These are phyloP conservation scores for Haematococcus sp. DNA, from an alignment of 139 green algal species.

Conservation along the genomic window DNA sequence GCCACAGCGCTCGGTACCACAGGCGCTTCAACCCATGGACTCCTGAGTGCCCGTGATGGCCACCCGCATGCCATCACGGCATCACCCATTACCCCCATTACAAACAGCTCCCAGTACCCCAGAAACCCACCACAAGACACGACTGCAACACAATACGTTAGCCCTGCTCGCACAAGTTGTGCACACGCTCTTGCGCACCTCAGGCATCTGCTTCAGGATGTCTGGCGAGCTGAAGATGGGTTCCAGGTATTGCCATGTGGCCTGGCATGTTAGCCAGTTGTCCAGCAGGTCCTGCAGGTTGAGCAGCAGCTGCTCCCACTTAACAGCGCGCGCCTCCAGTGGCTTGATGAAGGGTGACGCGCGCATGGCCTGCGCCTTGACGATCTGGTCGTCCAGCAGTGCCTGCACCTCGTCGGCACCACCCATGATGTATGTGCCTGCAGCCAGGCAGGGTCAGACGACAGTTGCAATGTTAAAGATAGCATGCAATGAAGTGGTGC, in stretches of 20 bases:
- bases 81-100: too few species aligned
- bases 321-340: conserved; percentile 49
- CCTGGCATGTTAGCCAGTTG: conserved; percentile 78
- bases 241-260: conserved; percentile 86
- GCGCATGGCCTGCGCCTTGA: conserved; percentile 72
- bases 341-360: conserved; percentile 78
- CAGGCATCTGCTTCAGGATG: conserved; percentile 88
- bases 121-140: too few species aligned
- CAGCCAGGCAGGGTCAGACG: too few species aligned
- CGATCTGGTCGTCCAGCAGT: conserved; percentile 79
- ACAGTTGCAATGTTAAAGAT: too few species aligned
- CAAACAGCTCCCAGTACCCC: too few species aligned
- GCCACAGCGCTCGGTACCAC: too few species aligned
- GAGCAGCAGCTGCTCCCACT: conserved; percentile 66
- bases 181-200: conserved; percentile 10
- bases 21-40: too few species aligned
- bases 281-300: conserved; percentile 68
- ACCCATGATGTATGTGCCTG: conserved; percentile 72
- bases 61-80: too few species aligned
- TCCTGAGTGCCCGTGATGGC: too few species aligned
- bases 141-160: too few species aligned
- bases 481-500: too few species aligned
- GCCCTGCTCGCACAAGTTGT: too few species aligned
- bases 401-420: conserved; percentile 78
- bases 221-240: conserved; percentile 82